Percentiles rank a stretch among this genome's conserved stretches.
phyloP scores from a whole-genome alignment of 768 basidiomycete genomes.

The Dictyophora rubrovolvata region DNA sequence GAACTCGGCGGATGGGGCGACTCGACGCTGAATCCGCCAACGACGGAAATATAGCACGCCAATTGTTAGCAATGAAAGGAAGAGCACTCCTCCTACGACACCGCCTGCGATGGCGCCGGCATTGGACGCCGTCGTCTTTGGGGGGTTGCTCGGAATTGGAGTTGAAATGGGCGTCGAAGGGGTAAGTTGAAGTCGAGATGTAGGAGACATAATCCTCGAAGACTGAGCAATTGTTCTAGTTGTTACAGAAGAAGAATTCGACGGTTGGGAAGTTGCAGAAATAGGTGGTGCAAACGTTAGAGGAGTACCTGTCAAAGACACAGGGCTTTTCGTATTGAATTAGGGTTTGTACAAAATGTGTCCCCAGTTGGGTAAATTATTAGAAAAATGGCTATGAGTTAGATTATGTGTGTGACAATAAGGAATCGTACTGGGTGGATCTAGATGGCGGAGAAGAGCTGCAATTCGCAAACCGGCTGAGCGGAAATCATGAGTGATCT shows the following conservation, averaged over 20 bases:
- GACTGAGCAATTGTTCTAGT: too few relatives aligned
- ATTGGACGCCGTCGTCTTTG: slow-evolving; percentile 9
- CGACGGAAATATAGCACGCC: slow-evolving; percentile 26
- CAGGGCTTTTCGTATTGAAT: not conserved
- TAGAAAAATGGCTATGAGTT: too few relatives aligned
- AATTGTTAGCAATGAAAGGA: slow-evolving; percentile 27
- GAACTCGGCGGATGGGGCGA: slow-evolving; percentile 55
- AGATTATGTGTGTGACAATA: too few relatives aligned
- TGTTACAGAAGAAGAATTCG: slow-evolving; percentile 14
- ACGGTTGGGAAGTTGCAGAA: slow-evolving; percentile 9
- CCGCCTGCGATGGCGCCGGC: slow-evolving; percentile 45
- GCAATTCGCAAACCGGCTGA: not conserved
- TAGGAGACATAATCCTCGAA: too few relatives aligned
- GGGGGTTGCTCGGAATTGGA: not conserved
- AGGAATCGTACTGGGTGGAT: too few relatives aligned
- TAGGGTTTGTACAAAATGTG: not conserved
- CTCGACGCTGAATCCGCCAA: slow-evolving; percentile 32
- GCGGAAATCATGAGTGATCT: not conserved
- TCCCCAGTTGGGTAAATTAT: not conserved
- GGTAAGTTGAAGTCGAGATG: slow-evolving; percentile 15
- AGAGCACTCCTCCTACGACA: slow-evolving; percentile 37
- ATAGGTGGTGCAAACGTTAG: too few relatives aligned
- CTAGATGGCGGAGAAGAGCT: not conserved
- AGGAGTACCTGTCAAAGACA: slow-evolving; percentile 5
- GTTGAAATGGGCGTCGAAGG: too few relatives aligned